Evolutionary conservation across 441 rosid genomes (phyloP).

Genomic region (Flueggea neowawraea): DNA sequence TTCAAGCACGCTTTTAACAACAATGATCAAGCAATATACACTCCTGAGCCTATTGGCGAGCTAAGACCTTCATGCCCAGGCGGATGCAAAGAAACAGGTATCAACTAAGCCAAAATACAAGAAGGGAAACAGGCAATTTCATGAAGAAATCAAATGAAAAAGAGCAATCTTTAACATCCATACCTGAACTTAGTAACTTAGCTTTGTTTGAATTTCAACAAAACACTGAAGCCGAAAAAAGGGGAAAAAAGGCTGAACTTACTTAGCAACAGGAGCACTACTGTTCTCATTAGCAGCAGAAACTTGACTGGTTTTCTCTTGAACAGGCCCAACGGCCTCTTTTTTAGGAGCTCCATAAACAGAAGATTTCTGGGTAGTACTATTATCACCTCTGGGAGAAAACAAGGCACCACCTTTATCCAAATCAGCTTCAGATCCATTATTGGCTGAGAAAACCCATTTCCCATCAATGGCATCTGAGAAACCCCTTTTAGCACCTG

Average conservation of each 20-base stretch:
- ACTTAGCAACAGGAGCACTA: slow-evolving; percentile 57
- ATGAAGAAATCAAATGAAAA: background rate
- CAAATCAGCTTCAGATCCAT: slow-evolving; percentile 46
- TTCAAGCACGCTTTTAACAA: no score
- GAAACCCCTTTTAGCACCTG: slow-evolving; percentile 64
- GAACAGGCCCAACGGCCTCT: slow-evolving; percentile 27
- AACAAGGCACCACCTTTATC: slow-evolving; percentile 38
- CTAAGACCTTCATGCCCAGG: no score
- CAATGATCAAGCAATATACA: no score
- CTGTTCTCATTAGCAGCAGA: slow-evolving; percentile 34
- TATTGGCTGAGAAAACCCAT: slow-evolving; percentile 40
- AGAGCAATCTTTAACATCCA: background rate
- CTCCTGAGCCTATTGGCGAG: no score
- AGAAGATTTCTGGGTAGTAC: slow-evolving; percentile 22
- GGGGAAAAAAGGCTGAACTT: slow-evolving; percentile 13
- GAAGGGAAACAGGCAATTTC: background rate
- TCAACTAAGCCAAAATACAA: no score
- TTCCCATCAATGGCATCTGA: slow-evolving; percentile 53
- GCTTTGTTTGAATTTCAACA: background rate
- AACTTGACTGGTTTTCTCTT: slow-evolving; percentile 33
- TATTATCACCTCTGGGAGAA: slow-evolving; percentile 38
- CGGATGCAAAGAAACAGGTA: no score
- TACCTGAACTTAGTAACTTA: no score
- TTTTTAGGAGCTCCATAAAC: slow-evolving; percentile 12
- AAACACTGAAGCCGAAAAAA: no score